These are phyloP conservation scores for Chlamydomonas sphaeroides DNA, from an alignment of 139 green algal genomes.

Conservation along the genomic window DNA sequence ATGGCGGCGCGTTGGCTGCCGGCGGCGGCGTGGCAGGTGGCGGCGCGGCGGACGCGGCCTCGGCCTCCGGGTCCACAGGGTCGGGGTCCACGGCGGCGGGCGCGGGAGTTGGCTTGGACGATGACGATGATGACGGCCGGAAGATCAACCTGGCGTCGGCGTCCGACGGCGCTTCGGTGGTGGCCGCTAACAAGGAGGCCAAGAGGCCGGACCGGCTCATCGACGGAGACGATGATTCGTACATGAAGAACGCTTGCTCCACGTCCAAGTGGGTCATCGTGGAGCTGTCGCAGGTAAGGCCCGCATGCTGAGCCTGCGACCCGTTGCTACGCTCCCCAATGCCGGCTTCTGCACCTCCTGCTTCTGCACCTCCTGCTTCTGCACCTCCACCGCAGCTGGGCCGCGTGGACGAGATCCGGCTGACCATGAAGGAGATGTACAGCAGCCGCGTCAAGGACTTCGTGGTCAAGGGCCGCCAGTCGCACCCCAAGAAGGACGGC, in stretches of 20 bases:
- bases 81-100: background rate
- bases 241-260: constrained; percentile 84
- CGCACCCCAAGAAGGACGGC: constrained; percentile 58
- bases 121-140: constrained; percentile 44
- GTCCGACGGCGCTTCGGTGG: constrained; percentile 75
- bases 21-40: background rate
- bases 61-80: background rate
- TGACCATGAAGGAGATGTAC: constrained; percentile 90
- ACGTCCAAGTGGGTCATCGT: constrained; percentile 85
- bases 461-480: constrained; percentile 55
- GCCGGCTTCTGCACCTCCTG: too few relatives aligned
- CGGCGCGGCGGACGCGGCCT: background rate
- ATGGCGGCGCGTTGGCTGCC: background rate
- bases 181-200: constrained; percentile 85
- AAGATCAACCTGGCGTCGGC: constrained; percentile 54
- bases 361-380: too few relatives aligned
- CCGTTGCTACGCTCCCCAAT: too few relatives aligned
- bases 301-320: too few relatives aligned
- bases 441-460: constrained; percentile 68
- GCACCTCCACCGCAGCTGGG: too few relatives aligned
- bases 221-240: constrained; percentile 86
- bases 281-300: constrained; percentile 84
- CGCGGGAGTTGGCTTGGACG: background rate
- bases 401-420: constrained; percentile 64
- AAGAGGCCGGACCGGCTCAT: constrained; percentile 73